Evolutionary conservation across 1,139 yeast genomes (phyloP).

Genomic region (Meyerozyma guilliermondii): DNA sequence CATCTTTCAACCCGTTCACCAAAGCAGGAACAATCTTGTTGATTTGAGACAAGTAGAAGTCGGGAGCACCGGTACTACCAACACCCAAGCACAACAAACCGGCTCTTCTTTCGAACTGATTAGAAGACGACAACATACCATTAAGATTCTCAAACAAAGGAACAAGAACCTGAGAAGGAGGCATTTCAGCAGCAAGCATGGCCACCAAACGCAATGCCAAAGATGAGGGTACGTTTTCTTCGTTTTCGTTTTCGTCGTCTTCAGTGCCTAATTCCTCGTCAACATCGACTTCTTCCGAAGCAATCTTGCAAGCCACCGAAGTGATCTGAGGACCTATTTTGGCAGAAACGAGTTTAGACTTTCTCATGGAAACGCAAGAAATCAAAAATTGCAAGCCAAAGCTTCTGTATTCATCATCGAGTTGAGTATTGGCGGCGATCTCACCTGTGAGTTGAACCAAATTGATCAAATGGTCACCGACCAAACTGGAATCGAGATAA

Average conservation of each 20-base stretch:
- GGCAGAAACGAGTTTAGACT: slow-evolving; percentile 53
- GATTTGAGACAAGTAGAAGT: slow-evolving; percentile 73
- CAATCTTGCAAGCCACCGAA: slow-evolving; percentile 66
- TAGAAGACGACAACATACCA: slow-evolving; percentile 55
- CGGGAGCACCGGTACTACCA: slow-evolving; percentile 92
- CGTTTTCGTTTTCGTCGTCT: slow-evolving; percentile 88
- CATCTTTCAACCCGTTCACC: slow-evolving; percentile 71
- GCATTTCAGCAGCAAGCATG: slow-evolving; percentile 73
- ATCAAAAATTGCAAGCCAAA: slow-evolving; percentile 84
- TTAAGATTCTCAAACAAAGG: slow-evolving; percentile 73
- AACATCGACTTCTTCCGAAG: slow-evolving; percentile 75
- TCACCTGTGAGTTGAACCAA: slow-evolving; percentile 72
- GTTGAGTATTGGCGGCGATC: slow-evolving; percentile 59
- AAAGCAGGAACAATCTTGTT: slow-evolving; percentile 69
- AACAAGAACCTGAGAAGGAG: slow-evolving; percentile 85
- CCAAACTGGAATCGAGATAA: slow-evolving; percentile 67
- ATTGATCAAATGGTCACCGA: slow-evolving; percentile 71
- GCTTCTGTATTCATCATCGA: slow-evolving; percentile 78
- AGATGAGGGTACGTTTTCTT: slow-evolving; percentile 75
- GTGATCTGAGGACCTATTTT: slow-evolving; percentile 83
- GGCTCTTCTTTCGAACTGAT: slow-evolving; percentile 82
- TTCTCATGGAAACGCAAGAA: slow-evolving; percentile 69
- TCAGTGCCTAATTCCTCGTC: slow-evolving; percentile 70
- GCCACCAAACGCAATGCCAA: slow-evolving; percentile 80
- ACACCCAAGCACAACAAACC: slow-evolving; percentile 78